These are phyloP conservation scores for Hypoxylon sp. DNA, from an alignment of 2,329 filamentous ascomycete genomes.

Conservation along the genomic window DNA sequence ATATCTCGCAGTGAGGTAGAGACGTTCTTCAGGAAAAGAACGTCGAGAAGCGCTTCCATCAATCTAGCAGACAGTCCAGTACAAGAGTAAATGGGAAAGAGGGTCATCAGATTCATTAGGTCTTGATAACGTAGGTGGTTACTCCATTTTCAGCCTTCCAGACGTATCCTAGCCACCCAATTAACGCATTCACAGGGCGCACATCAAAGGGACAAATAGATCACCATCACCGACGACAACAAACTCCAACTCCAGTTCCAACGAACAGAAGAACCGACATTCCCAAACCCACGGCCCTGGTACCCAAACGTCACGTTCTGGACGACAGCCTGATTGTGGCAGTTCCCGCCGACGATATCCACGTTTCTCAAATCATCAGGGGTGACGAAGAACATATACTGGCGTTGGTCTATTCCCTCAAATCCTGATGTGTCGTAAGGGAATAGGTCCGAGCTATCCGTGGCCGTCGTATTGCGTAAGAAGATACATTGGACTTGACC, in stretches of 20 bases:
- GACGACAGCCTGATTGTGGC: slow-evolving; percentile 73
- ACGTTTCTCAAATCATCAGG: slow-evolving; percentile 77
- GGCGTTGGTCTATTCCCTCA: slow-evolving; percentile 73
- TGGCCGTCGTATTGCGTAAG: slow-evolving; percentile 79
- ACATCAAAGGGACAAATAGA: slow-evolving; percentile 25
- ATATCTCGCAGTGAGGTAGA: not conserved
- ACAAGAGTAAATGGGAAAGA: not conserved
- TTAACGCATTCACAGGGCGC: not conserved
- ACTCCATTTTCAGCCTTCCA: not conserved
- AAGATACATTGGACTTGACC: slow-evolving; percentile 83
- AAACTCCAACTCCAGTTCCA: slow-evolving; percentile 38
- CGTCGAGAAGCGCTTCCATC: not conserved
- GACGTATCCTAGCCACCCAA: not conserved
- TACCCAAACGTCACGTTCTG: slow-evolving; percentile 81
- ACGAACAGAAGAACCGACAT: slow-evolving; percentile 38
- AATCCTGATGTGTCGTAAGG: slow-evolving; percentile 83
- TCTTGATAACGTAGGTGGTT: not conserved
- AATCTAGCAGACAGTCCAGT: no score
- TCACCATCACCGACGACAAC: slow-evolving; percentile 18
- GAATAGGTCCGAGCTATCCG: slow-evolving; percentile 76
- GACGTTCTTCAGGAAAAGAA: no score
- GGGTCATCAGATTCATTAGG: not conserved
- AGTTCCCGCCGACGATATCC: slow-evolving; percentile 77
- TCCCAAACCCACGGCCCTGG: slow-evolving; percentile 68
- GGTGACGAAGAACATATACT: slow-evolving; percentile 85